These are phyloP conservation scores for Colletotrichum tropicale DNA, from an alignment of 2,329 filamentous ascomycete genomes.

Conservation along the genomic window DNA sequence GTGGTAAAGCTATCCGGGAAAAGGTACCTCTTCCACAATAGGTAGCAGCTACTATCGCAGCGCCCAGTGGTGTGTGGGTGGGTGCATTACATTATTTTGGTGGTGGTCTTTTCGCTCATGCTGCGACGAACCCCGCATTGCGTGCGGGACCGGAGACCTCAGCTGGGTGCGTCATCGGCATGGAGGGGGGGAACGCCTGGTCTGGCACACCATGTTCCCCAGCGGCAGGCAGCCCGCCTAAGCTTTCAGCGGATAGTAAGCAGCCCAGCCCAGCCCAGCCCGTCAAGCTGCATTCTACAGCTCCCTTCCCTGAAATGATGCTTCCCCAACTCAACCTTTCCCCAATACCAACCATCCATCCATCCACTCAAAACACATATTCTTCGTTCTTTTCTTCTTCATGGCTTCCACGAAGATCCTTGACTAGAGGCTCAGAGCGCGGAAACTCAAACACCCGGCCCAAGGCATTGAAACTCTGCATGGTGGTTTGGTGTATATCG, in stretches of 20 bases:
- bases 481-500: neutral
- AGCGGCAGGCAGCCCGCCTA: neutral
- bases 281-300: neutral
- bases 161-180: slow-evolving; percentile 15
- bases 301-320: neutral
- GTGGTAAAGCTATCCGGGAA: neutral
- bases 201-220: neutral
- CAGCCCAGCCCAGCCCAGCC: neutral
- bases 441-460: slow-evolving; percentile 16
- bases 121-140: slow-evolving; percentile 18
- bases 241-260: neutral
- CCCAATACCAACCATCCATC: neutral
- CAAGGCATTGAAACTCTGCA: slow-evolving; percentile 17
- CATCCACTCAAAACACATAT: neutral
- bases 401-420: neutral
- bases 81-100: neutral
- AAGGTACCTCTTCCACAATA: neutral
- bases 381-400: neutral
- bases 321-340: neutral
- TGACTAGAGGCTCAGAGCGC: slow-evolving; percentile 5
- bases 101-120: slow-evolving; percentile 17
- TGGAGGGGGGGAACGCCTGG: neutral
- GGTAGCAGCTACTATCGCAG: neutral
- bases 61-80: neutral
- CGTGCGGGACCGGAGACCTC: slow-evolving; percentile 11